phyloP scores from a whole-genome alignment of 768 basidiomycete species.

The Phaffia tasmanica region DNA sequence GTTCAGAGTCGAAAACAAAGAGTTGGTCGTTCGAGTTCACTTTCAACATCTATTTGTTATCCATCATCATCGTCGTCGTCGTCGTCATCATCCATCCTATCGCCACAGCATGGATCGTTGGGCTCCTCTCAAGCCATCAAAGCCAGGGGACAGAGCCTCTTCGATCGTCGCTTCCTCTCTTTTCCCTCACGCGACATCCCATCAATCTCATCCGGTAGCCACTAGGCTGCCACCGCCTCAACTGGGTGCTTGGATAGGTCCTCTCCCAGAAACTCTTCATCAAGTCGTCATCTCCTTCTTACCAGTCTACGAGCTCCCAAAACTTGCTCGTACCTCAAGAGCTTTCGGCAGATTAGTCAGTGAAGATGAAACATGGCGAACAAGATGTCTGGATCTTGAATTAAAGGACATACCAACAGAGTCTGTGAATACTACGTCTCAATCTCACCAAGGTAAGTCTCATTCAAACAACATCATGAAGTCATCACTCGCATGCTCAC shows the following conservation, averaged over 20 bases:
- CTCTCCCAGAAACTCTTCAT: conserved; percentile 66
- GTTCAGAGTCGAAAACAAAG: too few relatives aligned
- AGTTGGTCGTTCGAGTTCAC: too few relatives aligned
- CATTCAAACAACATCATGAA: too few relatives aligned
- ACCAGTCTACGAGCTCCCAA: conserved; percentile 67
- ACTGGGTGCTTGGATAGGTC: conserved; percentile 49
- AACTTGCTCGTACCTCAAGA: conserved; percentile 57
- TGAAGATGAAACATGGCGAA: conserved; percentile 71
- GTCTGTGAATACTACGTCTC: not conserved
- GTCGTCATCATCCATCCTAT: too few relatives aligned
- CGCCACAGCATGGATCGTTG: conserved; percentile 62
- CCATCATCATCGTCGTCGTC: too few relatives aligned
- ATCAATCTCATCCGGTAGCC: conserved; percentile 32
- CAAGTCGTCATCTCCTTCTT: conserved; percentile 60
- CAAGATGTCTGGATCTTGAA: conserved; percentile 47
- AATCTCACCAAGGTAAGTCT: not conserved
- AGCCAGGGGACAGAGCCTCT: conserved; percentile 36
- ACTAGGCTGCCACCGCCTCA: conserved; percentile 27
- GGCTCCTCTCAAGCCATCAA: conserved; percentile 66
- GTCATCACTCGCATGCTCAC: not conserved
- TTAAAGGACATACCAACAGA: conserved; percentile 8
- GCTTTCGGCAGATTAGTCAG: conserved; percentile 52
- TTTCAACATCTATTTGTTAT: too few relatives aligned
- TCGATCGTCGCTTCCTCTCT: conserved; percentile 18
- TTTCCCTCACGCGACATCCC: conserved; percentile 36